Conservation (phyloP, 2,329 filamentous ascomycete species). For the Exophiala calicioides region DNA sequence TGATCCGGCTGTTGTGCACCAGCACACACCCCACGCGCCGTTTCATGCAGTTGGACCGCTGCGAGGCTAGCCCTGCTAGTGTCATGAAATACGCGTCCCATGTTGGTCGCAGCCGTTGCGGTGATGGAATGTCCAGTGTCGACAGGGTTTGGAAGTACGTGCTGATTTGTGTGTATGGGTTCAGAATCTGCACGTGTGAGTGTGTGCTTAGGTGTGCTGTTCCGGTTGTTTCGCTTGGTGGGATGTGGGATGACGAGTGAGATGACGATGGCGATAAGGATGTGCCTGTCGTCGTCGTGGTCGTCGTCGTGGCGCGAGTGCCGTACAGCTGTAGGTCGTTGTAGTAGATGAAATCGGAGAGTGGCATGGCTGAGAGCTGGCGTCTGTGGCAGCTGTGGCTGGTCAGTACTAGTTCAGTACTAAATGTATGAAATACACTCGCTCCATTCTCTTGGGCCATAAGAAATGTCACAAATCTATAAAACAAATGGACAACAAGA, state of each 20-base stretch:
- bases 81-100: constrained; percentile 99
- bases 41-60: constrained; percentile 97
- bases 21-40: constrained; percentile 91
- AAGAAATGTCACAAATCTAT: too few relatives aligned
- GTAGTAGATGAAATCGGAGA: constrained; percentile 62
- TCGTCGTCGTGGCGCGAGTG: constrained; percentile 39
- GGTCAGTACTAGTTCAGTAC: constrained; percentile 10
- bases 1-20: constrained; percentile 75
- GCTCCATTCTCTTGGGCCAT: constrained; percentile 52
- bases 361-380: constrained; percentile 52
- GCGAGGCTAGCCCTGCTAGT: constrained; percentile 85
- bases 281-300: not conserved
- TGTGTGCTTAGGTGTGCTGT: constrained; percentile 76
- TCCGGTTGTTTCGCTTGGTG: constrained; percentile 43
- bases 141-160: constrained; percentile 72
- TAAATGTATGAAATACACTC: constrained; percentile 1
- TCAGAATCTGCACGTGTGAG: constrained; percentile 82
- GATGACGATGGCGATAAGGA: not conserved
- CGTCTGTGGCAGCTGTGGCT: constrained; percentile 49
- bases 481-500: too few relatives aligned
- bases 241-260: not conserved
- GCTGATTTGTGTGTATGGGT: constrained; percentile 71
- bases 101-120: constrained; percentile 76
- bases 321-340: constrained; percentile 77
- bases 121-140: constrained; percentile 73